phyloP scores from a whole-genome alignment of 2,329 filamentous ascomycete genomes.

The Ophiocordyceps camponoti-saundersi region DNA sequence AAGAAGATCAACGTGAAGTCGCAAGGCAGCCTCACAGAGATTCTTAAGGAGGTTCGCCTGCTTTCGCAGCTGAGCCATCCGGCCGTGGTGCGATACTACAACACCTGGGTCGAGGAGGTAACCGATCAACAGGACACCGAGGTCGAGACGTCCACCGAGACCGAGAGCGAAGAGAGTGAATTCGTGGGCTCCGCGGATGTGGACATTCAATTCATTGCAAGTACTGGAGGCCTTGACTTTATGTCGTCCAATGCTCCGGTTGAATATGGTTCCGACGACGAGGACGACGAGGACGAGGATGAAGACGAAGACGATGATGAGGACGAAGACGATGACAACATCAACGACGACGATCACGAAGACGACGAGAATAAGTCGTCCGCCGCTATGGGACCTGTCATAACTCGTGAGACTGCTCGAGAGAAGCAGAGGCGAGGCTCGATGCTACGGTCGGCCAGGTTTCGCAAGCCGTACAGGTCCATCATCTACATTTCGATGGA shows the following conservation, averaged over 20 bases:
- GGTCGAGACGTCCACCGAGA: constrained; percentile 36
- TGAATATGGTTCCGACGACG: constrained; percentile 34
- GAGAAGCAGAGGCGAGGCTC: constrained; percentile 13
- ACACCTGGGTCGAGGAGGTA: constrained; percentile 78
- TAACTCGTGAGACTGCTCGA: constrained; percentile 11
- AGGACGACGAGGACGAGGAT: constrained; percentile 26
- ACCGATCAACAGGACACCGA: constrained; percentile 36
- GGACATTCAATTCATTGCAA: constrained; percentile 46
- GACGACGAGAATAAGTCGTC: constrained; percentile 26
- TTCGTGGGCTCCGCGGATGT: constrained; percentile 22
- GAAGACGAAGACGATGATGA: constrained; percentile 26
- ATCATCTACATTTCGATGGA: constrained; percentile 98
- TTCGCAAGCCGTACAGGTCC: constrained; percentile 42
- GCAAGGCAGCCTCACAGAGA: constrained; percentile 61
- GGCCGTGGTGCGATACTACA: constrained; percentile 74
- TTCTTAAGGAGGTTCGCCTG: constrained; percentile 70
- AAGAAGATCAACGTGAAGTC: constrained; percentile 88
- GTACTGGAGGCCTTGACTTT: constrained; percentile 74
- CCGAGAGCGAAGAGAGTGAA: constrained; percentile 18
- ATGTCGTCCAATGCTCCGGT: constrained; percentile 75
- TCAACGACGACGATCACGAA: constrained; percentile 27
- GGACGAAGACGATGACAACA: constrained; percentile 36
- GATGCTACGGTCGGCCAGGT: constrained; percentile 15
- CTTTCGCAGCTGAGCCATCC: constrained; percentile 89
- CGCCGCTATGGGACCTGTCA: constrained; percentile 12